Evolutionary conservation across 2,329 filamentous ascomycete genomes (phyloP).

Genomic region (Trichoderma sp.): DNA sequence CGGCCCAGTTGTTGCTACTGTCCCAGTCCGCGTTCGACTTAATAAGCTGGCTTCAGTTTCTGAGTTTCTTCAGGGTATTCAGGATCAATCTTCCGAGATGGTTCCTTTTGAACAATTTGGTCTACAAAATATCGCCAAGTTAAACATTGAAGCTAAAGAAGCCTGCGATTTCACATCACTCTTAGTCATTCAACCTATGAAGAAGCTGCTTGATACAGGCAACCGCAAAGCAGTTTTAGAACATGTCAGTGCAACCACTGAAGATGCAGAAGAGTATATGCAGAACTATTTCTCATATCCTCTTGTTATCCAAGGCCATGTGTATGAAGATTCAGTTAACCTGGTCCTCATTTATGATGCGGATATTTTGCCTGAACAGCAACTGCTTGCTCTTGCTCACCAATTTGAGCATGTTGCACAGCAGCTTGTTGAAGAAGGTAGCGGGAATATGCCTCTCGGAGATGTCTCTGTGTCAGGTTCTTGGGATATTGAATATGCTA

Average conservation of each 20-base stretch:
- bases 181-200: constrained; percentile 23
- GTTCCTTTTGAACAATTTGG: constrained; percentile 26
- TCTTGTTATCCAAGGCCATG: constrained; percentile 10
- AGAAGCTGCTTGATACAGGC: neutral
- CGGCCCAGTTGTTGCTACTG: constrained; percentile 25
- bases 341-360: constrained; percentile 9
- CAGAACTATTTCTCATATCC: constrained; percentile 14
- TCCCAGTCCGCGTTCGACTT: constrained; percentile 18
- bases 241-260: neutral
- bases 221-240: neutral
- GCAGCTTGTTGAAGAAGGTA: neutral
- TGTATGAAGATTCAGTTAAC: neutral
- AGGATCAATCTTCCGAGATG: constrained; percentile 23
- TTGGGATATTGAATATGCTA: neutral
- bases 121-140: constrained; percentile 26
- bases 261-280: neutral
- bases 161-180: constrained; percentile 25
- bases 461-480: neutral
- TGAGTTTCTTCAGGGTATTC: constrained; percentile 16
- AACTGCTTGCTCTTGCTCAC: neutral
- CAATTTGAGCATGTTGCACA: constrained; percentile 17
- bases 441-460: neutral
- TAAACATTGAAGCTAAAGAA: constrained; percentile 19
- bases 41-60: neutral
- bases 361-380: neutral